Evolutionary conservation across 345 rosid species (phyloP).

Genomic region (Eucalyptus coolabah): DNA sequence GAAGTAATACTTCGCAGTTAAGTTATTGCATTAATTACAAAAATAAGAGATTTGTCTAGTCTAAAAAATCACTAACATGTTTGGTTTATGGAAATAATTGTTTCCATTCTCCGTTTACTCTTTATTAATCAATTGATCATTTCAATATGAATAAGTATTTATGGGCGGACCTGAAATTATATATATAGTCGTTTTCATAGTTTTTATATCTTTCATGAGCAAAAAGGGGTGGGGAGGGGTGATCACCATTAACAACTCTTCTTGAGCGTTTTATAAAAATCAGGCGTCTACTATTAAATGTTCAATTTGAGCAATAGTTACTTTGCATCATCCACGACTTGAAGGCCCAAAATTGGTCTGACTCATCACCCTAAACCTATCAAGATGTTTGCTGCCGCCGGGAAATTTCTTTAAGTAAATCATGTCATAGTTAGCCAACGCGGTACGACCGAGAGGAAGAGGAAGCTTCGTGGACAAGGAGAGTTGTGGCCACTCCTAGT

Average conservation of each 20-base stretch:
- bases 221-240: background rate
- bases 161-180: accelerated
- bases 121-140: background rate
- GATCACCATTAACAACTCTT: background rate
- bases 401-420: background rate
- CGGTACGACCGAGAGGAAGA: background rate
- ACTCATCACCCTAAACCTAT: background rate
- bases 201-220: background rate
- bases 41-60: background rate
- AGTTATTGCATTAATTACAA: background rate
- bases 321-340: background rate
- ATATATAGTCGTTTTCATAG: accelerated
- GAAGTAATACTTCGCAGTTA: background rate
- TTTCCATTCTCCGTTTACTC: background rate
- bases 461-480: background rate
- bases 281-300: accelerated
- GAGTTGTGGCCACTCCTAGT: background rate
- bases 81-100: background rate
- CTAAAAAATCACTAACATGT: background rate
- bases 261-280: background rate
- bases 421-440: background rate
- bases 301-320: background rate
- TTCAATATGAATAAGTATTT: background rate
- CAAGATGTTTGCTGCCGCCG: accelerated
- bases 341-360: background rate